Base-by-base conservation (phyloP, 345 rosid species). In the Triadica sebifera region DNA sequence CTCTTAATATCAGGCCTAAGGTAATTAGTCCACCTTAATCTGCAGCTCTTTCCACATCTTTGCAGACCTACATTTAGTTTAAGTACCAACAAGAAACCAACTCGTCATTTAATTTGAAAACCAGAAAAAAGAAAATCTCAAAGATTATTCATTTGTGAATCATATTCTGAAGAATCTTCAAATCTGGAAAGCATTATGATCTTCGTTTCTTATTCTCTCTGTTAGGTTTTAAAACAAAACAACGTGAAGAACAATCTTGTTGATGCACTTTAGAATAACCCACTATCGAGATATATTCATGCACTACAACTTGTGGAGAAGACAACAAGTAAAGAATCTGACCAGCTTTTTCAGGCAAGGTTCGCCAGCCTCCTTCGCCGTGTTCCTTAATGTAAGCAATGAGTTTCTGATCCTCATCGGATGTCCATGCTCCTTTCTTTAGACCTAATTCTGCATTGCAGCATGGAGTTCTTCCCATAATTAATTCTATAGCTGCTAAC, bases 1-100 rank as follows among this genome's bases (percentile, higher is more conserved):
- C 78, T 67, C 67, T 68, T 75, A 24, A 75, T 68, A 65, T 75
- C 73, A 16, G 78, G 78, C 16, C 57, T 67, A 5, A 75, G 68
- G 17, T 75, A 75, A 53, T 68, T 75, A 4, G 65, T 59, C 73
- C 73, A 75, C 49, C 78, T 29, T n/a, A 75, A 73, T 60, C 78
- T 75, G 73, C 78, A 77, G 51, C 80, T 77, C 71, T 71, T 77
- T 55, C 75, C 80, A 65, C 75, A 71, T 57, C 80, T 71, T 56
- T 71, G 58, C 34, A 77, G 75, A 20, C 75, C 80, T 76, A 53
- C 10, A 43, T 43, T n/a, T 43, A 43, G 10, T 43, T 43, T 43
- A 43, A 43, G 0, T 6, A 43, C 8, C 8, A 41, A 41, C 5
- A 41, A 41, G n/a, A n/a, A n/a, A n/a, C n/a, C n/a, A 43, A 43